Conservation (phyloP, 208 protist genomes). For the Trypanosoma cruzi region DNA sequence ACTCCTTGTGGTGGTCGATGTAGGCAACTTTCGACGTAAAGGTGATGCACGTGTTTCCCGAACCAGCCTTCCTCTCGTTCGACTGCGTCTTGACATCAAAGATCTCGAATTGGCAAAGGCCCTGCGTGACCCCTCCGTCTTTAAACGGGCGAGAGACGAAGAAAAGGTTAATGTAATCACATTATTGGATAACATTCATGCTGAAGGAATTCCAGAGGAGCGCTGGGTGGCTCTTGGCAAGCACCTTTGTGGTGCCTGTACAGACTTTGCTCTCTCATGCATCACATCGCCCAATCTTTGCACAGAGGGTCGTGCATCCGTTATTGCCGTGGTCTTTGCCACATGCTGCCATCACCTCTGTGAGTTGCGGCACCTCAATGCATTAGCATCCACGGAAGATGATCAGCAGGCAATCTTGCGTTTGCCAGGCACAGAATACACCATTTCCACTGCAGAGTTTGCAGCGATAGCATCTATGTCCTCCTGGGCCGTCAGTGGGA, state of each 20-base stretch:
- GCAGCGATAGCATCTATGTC: constrained; percentile 69
- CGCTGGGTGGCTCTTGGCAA: constrained; percentile 68
- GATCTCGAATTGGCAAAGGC: constrained; percentile 59
- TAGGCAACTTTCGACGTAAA: constrained; percentile 69
- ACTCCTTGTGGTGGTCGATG: constrained; percentile 60
- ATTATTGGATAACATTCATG: no score
- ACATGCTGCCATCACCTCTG: constrained; percentile 85
- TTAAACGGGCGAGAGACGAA: constrained; percentile 6
- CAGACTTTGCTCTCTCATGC: constrained; percentile 78
- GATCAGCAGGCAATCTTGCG: neutral
- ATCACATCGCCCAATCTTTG: constrained; percentile 35
- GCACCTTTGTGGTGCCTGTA: constrained; percentile 80
- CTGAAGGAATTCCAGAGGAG: neutral
- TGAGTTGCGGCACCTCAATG: constrained; percentile 62
- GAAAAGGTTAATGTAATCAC: neutral
- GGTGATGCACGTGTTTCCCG: constrained; percentile 67
- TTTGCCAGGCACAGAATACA: constrained; percentile 44
- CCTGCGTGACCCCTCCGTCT: constrained; percentile 18
- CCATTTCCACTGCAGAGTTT: constrained; percentile 48
- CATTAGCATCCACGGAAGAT: neutral
- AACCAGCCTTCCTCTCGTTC: constrained; percentile 43
- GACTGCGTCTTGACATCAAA: constrained; percentile 80
- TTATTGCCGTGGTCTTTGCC: constrained; percentile 58
- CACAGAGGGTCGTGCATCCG: neutral
- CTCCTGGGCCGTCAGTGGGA: constrained; percentile 74